These are phyloP conservation scores for Ophiocordyceps camponoti-rufipedis DNA, from an alignment of 2,329 filamentous ascomycete species.

Conservation along the genomic window DNA sequence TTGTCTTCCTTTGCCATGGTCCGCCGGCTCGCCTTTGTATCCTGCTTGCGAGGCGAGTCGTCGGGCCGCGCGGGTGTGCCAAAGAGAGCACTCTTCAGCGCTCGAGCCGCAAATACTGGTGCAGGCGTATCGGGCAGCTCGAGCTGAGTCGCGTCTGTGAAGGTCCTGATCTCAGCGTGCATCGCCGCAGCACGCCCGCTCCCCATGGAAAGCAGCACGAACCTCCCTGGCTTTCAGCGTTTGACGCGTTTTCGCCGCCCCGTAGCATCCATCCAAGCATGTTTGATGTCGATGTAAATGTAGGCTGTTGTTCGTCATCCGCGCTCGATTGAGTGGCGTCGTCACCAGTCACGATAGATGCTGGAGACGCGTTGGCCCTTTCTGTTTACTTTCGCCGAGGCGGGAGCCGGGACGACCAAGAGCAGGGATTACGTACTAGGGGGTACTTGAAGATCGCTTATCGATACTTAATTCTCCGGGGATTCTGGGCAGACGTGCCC, in stretches of 20 bases:
- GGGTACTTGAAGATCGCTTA: background rate
- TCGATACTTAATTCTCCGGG: background rate
- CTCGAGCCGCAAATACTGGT: constrained; percentile 47
- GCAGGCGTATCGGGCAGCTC: constrained; percentile 47
- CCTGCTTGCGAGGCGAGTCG: constrained; percentile 11
- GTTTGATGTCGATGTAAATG: constrained; percentile 1
- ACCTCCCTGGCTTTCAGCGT: constrained; percentile 9
- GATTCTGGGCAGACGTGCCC: background rate
- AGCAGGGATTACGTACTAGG: background rate
- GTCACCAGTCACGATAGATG: background rate
- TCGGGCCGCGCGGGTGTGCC: constrained; percentile 31
- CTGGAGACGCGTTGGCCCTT: no score
- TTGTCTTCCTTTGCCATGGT: constrained; percentile 5
- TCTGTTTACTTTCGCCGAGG: background rate
- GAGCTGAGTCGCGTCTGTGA: constrained; percentile 24
- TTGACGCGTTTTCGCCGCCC: constrained; percentile 20
- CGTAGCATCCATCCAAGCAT: constrained; percentile 46
- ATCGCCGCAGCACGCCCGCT: background rate
- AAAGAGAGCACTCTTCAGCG: constrained; percentile 45
- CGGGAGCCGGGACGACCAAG: background rate
- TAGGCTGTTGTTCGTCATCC: background rate
- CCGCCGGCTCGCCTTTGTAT: background rate
- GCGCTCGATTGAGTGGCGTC: background rate
- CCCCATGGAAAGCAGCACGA: background rate
- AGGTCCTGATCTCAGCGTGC: background rate